Evolutionary conservation across 306 rosid species (phyloP).

Genomic region (Luffa acutangula): DNA sequence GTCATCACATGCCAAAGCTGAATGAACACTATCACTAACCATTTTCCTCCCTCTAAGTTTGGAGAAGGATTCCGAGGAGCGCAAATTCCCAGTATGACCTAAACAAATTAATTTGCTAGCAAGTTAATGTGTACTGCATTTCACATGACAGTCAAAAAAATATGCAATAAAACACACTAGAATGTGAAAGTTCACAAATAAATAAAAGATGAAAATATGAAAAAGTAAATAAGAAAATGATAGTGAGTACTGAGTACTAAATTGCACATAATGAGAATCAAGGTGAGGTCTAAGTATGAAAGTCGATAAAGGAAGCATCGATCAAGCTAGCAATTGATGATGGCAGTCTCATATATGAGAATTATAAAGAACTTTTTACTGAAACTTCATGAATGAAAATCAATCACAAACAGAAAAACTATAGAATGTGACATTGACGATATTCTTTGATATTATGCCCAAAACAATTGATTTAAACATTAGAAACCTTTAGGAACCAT

Average conservation of each 20-base stretch:
- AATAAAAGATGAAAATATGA: not conserved
- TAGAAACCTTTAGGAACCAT: not conserved
- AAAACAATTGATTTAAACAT: not conserved
- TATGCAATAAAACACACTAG: not conserved
- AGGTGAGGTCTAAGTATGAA: not conserved
- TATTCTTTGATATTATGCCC: not conserved
- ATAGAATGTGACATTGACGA: not conserved
- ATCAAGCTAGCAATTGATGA: not conserved
- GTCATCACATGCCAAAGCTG: constrained; percentile 53
- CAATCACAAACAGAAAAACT: not conserved
- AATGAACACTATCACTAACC: constrained; percentile 21
- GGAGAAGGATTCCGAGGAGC: not conserved
- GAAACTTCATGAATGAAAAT: not conserved
- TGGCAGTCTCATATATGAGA: not conserved
- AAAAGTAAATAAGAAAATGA: not conserved
- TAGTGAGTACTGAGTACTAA: not conserved
- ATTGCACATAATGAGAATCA: not conserved
- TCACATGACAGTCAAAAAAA: not conserved
- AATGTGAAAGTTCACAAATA: not conserved
- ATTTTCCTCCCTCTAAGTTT: constrained; percentile 22
- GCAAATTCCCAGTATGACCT: not conserved
- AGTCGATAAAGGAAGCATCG: not conserved
- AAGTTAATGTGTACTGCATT: not conserved
- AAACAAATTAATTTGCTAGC: not conserved
- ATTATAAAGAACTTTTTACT: not conserved